These are phyloP conservation scores for Durio zibethinus DNA, from an alignment of 345 rosid species.

Conservation along the genomic window DNA sequence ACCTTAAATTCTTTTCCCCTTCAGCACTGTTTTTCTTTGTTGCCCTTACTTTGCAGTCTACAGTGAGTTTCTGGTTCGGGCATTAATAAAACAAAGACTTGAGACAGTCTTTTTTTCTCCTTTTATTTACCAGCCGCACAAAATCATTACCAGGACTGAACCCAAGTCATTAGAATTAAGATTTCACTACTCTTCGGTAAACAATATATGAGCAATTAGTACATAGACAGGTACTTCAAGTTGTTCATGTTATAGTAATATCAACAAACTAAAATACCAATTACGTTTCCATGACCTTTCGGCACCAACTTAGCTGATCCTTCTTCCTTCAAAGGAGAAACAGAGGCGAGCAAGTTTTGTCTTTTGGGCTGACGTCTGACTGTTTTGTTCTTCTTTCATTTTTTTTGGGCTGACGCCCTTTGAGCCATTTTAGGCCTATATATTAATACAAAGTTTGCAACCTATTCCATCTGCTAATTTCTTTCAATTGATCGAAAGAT, in stretches of 20 bases:
- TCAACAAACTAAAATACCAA: background rate
- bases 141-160: too few relatives aligned
- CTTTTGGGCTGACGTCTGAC: background rate
- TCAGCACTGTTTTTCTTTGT: background rate
- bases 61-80: background rate
- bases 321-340: background rate
- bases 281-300: background rate
- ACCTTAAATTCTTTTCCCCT: background rate
- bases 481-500: too few relatives aligned
- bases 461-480: too few relatives aligned
- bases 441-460: too few relatives aligned
- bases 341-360: background rate
- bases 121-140: too few relatives aligned
- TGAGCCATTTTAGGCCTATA: background rate
- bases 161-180: too few relatives aligned
- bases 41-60: background rate
- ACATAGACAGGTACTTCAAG: too few relatives aligned
- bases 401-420: background rate
- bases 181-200: too few relatives aligned
- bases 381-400: background rate
- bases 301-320: background rate
- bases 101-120: background rate
- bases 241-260: too few relatives aligned
- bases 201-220: too few relatives aligned
- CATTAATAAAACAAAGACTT: background rate